Conservation (phyloP, 352 stramenopile genomes). For the Aphanomyces invadans region DNA sequence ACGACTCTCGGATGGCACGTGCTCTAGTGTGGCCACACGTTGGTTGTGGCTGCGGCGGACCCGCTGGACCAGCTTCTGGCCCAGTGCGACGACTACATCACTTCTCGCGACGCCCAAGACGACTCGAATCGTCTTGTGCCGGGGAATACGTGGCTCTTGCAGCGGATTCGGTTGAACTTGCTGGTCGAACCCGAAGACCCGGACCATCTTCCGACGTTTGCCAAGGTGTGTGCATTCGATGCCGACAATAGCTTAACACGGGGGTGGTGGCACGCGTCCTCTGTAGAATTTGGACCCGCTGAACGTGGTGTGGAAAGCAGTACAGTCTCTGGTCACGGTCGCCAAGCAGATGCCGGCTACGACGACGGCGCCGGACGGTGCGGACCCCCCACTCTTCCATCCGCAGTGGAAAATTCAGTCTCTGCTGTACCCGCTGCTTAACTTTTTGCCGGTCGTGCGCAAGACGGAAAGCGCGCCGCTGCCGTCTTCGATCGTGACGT, state of each 20-base stretch:
- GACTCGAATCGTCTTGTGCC: slow-evolving; percentile 26
- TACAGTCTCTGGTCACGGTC: slow-evolving; percentile 38
- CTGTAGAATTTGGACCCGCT: slow-evolving; percentile 41
- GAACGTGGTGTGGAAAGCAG: slow-evolving; percentile 47
- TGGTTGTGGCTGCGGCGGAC: slow-evolving; percentile 40
- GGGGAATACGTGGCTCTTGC: slow-evolving; percentile 54
- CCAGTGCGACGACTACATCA: slow-evolving; percentile 63
- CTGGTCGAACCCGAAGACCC: slow-evolving; percentile 56
- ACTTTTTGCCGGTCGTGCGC: slow-evolving; percentile 37
- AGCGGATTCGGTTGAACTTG: slow-evolving; percentile 56
- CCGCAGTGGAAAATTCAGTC: slow-evolving; percentile 44
- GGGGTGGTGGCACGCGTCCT: too few relatives aligned
- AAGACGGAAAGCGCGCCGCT: slow-evolving; percentile 39
- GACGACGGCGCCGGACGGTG: slow-evolving; percentile 16
- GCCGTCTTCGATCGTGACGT: slow-evolving; percentile 24
- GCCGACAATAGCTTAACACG: not conserved
- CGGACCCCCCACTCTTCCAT: slow-evolving; percentile 31
- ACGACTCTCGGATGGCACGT: not conserved
- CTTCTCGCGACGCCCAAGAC: slow-evolving; percentile 44
- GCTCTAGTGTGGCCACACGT: slow-evolving; percentile 37
- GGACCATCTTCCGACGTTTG: slow-evolving; percentile 43
- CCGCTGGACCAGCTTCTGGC: slow-evolving; percentile 61
- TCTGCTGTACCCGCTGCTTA: slow-evolving; percentile 47
- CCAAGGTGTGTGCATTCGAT: slow-evolving; percentile 28
- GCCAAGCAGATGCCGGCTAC: slow-evolving; percentile 6